These are phyloP conservation scores for Aspergillus piperis DNA, from an alignment of 2,329 filamentous ascomycete genomes.

Conservation along the genomic window DNA sequence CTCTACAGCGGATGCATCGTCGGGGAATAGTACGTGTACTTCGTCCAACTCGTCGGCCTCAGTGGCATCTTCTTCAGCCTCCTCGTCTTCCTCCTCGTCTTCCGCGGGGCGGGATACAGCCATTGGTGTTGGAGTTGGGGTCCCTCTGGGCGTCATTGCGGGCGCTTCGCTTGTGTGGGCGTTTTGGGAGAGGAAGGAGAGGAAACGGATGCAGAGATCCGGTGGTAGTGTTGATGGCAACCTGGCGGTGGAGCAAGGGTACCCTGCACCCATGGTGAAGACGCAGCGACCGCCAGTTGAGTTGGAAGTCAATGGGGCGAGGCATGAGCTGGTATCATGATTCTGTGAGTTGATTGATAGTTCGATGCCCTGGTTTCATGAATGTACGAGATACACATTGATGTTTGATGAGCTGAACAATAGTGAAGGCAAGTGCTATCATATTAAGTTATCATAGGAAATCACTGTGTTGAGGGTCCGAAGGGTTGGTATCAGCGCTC, in stretches of 20 bases:
- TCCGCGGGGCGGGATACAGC: slow-evolving; percentile 18
- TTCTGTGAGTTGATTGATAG: background rate
- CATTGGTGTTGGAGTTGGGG: slow-evolving; percentile 33
- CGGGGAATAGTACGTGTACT: background rate
- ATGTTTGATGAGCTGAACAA: too few relatives aligned
- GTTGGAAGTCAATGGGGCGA: background rate
- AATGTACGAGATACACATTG: background rate
- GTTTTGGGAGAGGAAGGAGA: slow-evolving; percentile 23
- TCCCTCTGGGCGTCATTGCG: slow-evolving; percentile 33
- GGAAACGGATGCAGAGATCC: background rate
- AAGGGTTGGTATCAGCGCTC: too few relatives aligned
- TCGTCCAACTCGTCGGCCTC: background rate
- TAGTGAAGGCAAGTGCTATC: background rate
- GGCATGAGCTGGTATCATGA: background rate
- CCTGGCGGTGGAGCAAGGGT: background rate
- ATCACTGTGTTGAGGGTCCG: background rate
- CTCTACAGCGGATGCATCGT: slow-evolving; percentile 9
- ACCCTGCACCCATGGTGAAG: background rate
- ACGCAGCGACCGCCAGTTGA: background rate
- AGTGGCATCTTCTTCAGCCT: background rate
- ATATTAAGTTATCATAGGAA: background rate
- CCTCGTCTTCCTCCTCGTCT: background rate
- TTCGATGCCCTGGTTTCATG: background rate
- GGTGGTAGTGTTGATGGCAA: background rate
- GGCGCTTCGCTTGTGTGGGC: slow-evolving; percentile 32